Conservation (phyloP, 2,329 filamentous ascomycete genomes). For the Triangularia setosa region DNA sequence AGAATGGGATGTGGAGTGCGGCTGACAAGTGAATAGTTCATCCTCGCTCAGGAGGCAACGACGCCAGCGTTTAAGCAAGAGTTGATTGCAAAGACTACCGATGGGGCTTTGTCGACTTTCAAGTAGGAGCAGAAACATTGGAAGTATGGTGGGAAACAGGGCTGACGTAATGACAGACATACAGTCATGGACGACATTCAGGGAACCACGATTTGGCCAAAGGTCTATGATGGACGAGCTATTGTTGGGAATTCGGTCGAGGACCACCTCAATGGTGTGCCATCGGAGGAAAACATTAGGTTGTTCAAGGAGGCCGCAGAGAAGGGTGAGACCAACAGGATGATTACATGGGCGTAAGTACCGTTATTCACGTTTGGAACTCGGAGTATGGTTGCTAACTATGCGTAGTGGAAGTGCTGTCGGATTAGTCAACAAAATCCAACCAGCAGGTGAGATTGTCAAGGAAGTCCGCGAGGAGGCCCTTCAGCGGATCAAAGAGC, state of each 20-base stretch:
- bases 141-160: neutral
- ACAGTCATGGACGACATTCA: slow-evolving; percentile 42
- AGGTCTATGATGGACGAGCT: slow-evolving; percentile 43
- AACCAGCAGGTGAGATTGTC: slow-evolving; percentile 42
- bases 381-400: neutral
- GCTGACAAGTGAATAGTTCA: slow-evolving; percentile 34
- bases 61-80: slow-evolving; percentile 40
- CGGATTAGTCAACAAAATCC: slow-evolving; percentile 40
- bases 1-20: neutral
- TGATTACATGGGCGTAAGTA: slow-evolving; percentile 36
- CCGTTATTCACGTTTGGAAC: neutral
- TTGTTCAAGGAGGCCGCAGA: slow-evolving; percentile 37
- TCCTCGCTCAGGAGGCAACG: slow-evolving; percentile 41
- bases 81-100: slow-evolving; percentile 37
- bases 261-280: slow-evolving; percentile 37
- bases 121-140: slow-evolving; percentile 34
- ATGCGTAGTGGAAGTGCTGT: slow-evolving; percentile 39
- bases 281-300: slow-evolving; percentile 40
- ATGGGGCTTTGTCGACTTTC: slow-evolving; percentile 43
- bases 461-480: slow-evolving; percentile 38
- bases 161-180: slow-evolving; percentile 23
- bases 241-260: slow-evolving; percentile 38
- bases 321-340: slow-evolving; percentile 32
- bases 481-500: slow-evolving; percentile 31
- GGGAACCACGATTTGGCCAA: slow-evolving; percentile 38